These are phyloP conservation scores for Aureobasidium sp. DNA, from an alignment of 2,329 filamentous ascomycete genomes.

Conservation along the genomic window DNA sequence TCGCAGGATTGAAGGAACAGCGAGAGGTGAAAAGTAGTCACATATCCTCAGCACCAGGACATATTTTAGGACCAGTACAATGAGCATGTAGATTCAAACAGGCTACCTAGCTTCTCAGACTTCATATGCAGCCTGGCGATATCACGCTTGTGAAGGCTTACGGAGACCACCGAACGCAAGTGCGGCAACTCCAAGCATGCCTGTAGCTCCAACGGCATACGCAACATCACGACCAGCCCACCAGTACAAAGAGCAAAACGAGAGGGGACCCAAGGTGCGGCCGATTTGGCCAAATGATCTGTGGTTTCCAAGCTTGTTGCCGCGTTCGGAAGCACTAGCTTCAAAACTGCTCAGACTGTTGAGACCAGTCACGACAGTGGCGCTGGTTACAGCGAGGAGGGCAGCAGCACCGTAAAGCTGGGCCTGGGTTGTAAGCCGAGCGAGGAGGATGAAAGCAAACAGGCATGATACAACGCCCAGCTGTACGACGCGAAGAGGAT, in stretches of 20 bases:
- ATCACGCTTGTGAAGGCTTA: conserved; percentile 38
- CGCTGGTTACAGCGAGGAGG: conserved; percentile 79
- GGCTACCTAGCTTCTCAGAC: too few species aligned
- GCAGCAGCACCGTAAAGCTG: conserved; percentile 76
- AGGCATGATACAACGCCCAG: conserved; percentile 71
- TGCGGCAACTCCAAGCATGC: conserved; percentile 65
- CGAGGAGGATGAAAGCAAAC: conserved; percentile 70
- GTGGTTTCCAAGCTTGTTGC: conserved; percentile 77
- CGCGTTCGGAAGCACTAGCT: conserved; percentile 68
- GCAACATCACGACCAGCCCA: conserved; percentile 88
- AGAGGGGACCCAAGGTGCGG: conserved; percentile 72
- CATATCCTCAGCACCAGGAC: too few species aligned
- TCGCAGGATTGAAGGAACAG: too few species aligned
- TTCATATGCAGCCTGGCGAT: not conserved
- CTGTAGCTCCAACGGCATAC: conserved; percentile 70
- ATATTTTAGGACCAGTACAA: not conserved
- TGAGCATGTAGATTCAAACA: not conserved
- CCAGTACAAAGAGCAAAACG: conserved; percentile 97
- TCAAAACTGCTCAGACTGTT: conserved; percentile 91
- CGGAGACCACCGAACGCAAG: conserved; percentile 66
- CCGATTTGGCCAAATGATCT: conserved; percentile 78
- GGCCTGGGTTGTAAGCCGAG: conserved; percentile 56
- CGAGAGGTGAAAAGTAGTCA: too few species aligned
- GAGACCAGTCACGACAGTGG: conserved; percentile 87
- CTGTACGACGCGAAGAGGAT: conserved; percentile 71